phyloP scores from a whole-genome alignment of 805 yeast species.

The Ascoidea tarda region DNA sequence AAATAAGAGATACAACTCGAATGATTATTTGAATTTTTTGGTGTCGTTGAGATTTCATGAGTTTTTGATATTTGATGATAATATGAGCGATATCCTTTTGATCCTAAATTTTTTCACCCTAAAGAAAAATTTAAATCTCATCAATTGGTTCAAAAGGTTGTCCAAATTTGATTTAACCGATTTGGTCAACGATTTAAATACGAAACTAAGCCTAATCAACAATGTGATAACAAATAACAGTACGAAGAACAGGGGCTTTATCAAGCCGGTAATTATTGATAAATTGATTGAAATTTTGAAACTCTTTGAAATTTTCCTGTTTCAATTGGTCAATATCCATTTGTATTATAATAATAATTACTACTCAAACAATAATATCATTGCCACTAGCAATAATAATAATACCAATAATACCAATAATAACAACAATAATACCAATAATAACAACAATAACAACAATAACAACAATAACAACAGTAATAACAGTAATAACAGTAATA shows the following conservation, averaged over 20 bases:
- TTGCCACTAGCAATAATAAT: neutral
- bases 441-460: neutral
- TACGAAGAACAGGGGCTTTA: too few relatives aligned
- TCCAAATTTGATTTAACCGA: neutral
- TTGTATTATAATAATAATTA: neutral
- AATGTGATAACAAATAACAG: too few relatives aligned
- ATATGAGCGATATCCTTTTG: neutral
- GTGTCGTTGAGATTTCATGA: neutral
- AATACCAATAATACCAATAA: neutral
- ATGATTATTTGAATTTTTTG: neutral
- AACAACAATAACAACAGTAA: neutral
- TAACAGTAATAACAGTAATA: neutral
- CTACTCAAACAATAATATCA: neutral
- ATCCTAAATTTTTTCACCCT: neutral
- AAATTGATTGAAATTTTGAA: too few relatives aligned
- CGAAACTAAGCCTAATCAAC: too few relatives aligned
- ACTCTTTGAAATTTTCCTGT: too few relatives aligned
- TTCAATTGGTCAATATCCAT: too few relatives aligned
- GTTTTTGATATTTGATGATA: neutral
- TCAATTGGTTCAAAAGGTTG: neutral
- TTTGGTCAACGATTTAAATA: too few relatives aligned
- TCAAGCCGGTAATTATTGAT: too few relatives aligned
- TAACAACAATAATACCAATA: neutral
- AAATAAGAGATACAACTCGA: neutral
- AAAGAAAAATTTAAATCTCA: too few relatives aligned